Conservation (phyloP, 306 rosid species). For the Acacia melanoxylon region DNA sequence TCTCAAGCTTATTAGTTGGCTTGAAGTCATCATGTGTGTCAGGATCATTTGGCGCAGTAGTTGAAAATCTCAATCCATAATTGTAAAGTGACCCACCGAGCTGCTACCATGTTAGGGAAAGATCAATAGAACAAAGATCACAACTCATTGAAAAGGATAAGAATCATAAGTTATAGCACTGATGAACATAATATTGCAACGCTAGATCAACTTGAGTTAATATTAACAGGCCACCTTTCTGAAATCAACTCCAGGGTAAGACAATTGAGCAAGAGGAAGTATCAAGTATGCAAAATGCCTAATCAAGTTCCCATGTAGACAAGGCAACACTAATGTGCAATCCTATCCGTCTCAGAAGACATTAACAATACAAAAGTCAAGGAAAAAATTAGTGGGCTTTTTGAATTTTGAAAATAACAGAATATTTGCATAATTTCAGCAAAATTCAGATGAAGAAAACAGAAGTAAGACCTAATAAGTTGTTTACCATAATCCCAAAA, state of each 20-base stretch:
- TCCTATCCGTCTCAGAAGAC: conserved; percentile 36
- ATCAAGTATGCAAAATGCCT: conserved; percentile 1
- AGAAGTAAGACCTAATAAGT: background rate
- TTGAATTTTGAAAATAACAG: background rate
- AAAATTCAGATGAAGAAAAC: background rate
- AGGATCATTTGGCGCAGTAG: conserved; percentile 55
- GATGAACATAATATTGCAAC: background rate
- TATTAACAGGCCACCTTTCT: background rate
- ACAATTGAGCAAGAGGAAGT: conserved; percentile 11
- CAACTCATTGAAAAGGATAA: background rate
- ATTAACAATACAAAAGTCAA: background rate
- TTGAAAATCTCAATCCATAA: conserved; percentile 50
- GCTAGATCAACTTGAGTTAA: background rate
- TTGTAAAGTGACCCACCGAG: conserved; percentile 42
- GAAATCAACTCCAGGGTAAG: background rate
- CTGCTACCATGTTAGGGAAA: conserved; percentile 40
- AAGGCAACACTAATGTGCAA: conserved; percentile 23
- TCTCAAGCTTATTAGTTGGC: conserved; percentile 64
- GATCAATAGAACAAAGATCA: background rate
- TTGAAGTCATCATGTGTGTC: conserved; percentile 92
- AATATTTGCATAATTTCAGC: background rate
- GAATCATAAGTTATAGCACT: background rate
- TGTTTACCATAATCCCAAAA: background rate
- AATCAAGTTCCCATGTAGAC: conserved; percentile 21
- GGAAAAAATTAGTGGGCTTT: background rate